phyloP scores from a whole-genome alignment of 2,329 filamentous ascomycete species.

The Ophiostoma fasciatum region DNA sequence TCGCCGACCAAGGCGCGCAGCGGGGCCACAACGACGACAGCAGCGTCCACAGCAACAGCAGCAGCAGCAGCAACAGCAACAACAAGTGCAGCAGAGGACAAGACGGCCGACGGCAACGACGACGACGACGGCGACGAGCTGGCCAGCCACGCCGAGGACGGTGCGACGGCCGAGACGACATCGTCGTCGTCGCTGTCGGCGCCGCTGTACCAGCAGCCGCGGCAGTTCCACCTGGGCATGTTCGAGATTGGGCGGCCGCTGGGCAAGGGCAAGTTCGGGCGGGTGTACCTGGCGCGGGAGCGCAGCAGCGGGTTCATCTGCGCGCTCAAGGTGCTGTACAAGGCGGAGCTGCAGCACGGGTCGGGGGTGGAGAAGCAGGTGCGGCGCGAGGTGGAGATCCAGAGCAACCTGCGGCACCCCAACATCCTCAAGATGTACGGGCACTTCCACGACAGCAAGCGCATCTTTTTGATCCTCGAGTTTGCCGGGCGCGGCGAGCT shows the following conservation, averaged over 20 bases:
- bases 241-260: slow-evolving; percentile 82
- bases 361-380: slow-evolving; percentile 72
- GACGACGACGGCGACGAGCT: slow-evolving; percentile 34
- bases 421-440: slow-evolving; percentile 75
- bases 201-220: slow-evolving; percentile 23
- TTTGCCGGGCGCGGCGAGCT: slow-evolving; percentile 76
- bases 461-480: slow-evolving; percentile 76
- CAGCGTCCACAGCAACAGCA: neutral
- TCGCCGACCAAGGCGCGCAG: slow-evolving; percentile 24
- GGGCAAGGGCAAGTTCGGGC: slow-evolving; percentile 77
- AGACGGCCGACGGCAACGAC: slow-evolving; percentile 11
- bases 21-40: slow-evolving; percentile 11
- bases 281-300: slow-evolving; percentile 74
- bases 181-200: slow-evolving; percentile 33
- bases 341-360: slow-evolving; percentile 65
- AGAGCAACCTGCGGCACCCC: slow-evolving; percentile 72
- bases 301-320: slow-evolving; percentile 68
- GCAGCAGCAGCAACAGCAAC: neutral
- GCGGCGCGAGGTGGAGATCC: slow-evolving; percentile 77
- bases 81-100: neutral
- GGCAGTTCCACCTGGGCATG: slow-evolving; percentile 77
- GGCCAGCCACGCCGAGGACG: no score
- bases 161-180: no score
- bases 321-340: slow-evolving; percentile 75
- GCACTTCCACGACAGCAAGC: slow-evolving; percentile 80